phyloP scores from a whole-genome alignment of 805 yeast genomes.

The Brettanomyces bruxellensis region DNA sequence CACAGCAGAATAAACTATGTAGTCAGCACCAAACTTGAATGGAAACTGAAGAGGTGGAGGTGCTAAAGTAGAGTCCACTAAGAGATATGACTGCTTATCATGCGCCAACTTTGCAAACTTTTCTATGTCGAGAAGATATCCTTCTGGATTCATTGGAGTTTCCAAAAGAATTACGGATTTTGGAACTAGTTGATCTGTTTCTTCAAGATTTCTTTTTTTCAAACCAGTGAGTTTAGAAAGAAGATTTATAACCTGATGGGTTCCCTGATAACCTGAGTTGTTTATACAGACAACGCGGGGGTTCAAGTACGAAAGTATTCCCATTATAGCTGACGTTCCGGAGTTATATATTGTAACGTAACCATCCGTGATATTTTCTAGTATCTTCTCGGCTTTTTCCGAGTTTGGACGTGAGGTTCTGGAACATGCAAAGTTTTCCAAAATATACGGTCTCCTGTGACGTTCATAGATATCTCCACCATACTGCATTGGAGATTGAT shows the following conservation, averaged over 20 bases:
- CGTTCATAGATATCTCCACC: constrained; percentile 4
- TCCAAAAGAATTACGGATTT: constrained; percentile 42
- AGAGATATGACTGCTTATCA: constrained; percentile 30
- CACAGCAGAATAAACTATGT: constrained; percentile 46
- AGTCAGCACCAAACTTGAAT: constrained; percentile 42
- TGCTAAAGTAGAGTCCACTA: constrained; percentile 48
- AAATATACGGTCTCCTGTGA: constrained; percentile 12
- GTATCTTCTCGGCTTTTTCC: constrained; percentile 36
- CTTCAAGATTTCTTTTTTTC: constrained; percentile 26
- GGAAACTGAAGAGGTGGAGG: constrained; percentile 50
- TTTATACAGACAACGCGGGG: constrained; percentile 37
- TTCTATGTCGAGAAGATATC: constrained; percentile 32
- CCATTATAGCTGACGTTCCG: constrained; percentile 44
- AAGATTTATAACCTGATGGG: constrained; percentile 39
- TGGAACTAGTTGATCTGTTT: constrained; percentile 25
- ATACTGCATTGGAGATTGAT: constrained; percentile 18
- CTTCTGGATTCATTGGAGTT: constrained; percentile 48
- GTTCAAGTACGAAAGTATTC: constrained; percentile 36
- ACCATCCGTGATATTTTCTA: constrained; percentile 35
- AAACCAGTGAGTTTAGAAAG: constrained; percentile 33
- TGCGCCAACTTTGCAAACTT: constrained; percentile 37
- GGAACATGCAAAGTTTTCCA: constrained; percentile 28
- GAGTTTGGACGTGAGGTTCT: constrained; percentile 39
- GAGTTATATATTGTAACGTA: constrained; percentile 39
- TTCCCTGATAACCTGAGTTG: constrained; percentile 42